Evolutionary conservation across 371 early-diverging fungal genomes (phyloP).

Genomic region (Amoeboradix gromovi): DNA sequence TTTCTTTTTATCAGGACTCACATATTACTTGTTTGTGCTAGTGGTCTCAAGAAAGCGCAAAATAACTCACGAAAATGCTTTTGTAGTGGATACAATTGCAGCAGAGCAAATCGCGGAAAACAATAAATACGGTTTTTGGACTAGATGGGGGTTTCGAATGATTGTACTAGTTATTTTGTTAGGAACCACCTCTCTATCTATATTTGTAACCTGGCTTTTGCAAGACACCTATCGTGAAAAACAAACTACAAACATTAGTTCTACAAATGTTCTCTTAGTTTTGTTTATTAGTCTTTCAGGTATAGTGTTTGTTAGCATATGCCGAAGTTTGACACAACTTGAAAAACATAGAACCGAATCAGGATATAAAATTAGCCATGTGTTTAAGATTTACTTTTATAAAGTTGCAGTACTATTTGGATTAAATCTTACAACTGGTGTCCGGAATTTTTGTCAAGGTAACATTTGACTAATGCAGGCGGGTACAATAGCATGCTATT

Average conservation of each 20-base stretch:
- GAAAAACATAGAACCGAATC: not conserved
- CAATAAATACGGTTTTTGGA: not conserved
- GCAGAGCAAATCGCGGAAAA: not conserved
- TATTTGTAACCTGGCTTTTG: not conserved
- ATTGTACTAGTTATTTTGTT: not conserved
- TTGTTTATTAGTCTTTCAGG: not conserved
- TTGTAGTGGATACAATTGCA: not conserved
- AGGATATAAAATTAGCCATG: not conserved
- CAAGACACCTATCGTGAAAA: not conserved
- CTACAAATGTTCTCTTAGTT: not conserved
- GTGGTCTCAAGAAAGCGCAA: not conserved
- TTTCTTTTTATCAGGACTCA: not conserved
- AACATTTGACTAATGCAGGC: too few relatives aligned
- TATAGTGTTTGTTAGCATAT: not conserved
- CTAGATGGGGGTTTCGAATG: not conserved
- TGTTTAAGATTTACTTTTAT: not conserved
- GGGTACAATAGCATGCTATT: not conserved
- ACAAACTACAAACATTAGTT: not conserved
- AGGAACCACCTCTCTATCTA: not conserved
- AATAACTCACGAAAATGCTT: not conserved
- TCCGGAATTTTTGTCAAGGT: not conserved
- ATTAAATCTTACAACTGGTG: not conserved
- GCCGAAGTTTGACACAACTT: not conserved
- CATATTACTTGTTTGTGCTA: not conserved
- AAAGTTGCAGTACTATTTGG: not conserved